phyloP scores from a whole-genome alignment of 352 stramenopile genomes.

The Blastocystis sp. region DNA sequence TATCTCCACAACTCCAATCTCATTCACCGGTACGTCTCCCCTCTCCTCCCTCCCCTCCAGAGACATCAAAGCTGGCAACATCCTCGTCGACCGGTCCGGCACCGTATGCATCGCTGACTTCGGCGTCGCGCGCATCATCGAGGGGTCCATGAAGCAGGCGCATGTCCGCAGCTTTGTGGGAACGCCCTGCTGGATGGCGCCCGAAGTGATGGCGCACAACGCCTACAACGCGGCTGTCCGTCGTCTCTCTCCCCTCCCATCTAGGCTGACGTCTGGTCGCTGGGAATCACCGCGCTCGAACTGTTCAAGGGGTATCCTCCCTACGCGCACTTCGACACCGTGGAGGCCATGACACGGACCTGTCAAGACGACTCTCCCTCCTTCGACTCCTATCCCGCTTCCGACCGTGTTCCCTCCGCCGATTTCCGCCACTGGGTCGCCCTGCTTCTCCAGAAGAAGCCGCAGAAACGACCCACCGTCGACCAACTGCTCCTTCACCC shows the following conservation, averaged over 20 bases:
- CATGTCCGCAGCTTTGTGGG: constrained; percentile 28
- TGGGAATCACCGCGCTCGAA: constrained; percentile 54
- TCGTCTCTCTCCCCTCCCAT: neutral
- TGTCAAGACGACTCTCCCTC: constrained; percentile 14
- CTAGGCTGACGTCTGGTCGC: constrained; percentile 53
- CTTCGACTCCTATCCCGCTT: neutral
- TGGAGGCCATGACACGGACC: constrained; percentile 32
- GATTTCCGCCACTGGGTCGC: neutral
- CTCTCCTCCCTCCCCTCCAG: neutral
- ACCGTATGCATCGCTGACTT: constrained; percentile 37
- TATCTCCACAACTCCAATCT: constrained; percentile 46
- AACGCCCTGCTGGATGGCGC: constrained; percentile 56
- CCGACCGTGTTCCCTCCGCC: neutral
- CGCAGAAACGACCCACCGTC: neutral
- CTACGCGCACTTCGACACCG: constrained; percentile 21
- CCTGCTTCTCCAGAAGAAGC: constrained; percentile 27
- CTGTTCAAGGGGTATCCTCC: constrained; percentile 50
- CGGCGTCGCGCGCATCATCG: constrained; percentile 38
- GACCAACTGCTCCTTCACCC: neutral
- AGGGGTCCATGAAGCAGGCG: constrained; percentile 25
- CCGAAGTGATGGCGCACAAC: constrained; percentile 15
- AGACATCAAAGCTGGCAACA: constrained; percentile 52
- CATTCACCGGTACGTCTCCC: constrained; percentile 16
- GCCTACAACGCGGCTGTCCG: constrained; percentile 21
- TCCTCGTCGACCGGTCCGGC: constrained; percentile 10